phyloP scores from a whole-genome alignment of 495 filamentous ascomycete genomes.

The Penicillium psychrofluorescens region DNA sequence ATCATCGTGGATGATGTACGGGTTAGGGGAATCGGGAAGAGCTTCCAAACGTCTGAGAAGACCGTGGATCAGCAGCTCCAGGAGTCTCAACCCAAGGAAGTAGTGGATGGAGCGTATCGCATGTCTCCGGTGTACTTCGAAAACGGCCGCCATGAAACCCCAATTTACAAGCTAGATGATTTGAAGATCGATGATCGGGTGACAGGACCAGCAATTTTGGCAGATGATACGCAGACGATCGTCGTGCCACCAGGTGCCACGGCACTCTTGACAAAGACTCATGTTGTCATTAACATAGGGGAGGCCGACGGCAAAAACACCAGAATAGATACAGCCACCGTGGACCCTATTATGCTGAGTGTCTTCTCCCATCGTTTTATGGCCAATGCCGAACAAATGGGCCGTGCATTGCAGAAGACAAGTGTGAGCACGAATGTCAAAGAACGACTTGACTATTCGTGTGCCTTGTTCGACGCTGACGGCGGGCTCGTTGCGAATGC shows the following conservation, averaged over 20 bases:
- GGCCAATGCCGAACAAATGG: conserved; percentile 41
- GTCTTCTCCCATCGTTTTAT: conserved; percentile 42
- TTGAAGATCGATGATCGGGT: conserved; percentile 64
- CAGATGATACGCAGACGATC: conserved; percentile 90
- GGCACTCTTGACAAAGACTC: conserved; percentile 18
- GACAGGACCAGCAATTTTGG: conserved; percentile 77
- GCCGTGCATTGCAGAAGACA: conserved; percentile 33
- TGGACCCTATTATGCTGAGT: conserved; percentile 75
- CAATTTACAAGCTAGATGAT: conserved; percentile 74
- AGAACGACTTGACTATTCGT: conserved; percentile 37
- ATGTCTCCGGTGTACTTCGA: conserved; percentile 33
- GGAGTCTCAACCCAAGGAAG: conserved; percentile 44
- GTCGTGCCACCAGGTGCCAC: conserved; percentile 75
- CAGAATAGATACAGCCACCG: conserved; percentile 18
- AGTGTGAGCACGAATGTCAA: conserved; percentile 36
- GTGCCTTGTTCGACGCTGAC: conserved; percentile 32
- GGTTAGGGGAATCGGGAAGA: conserved; percentile 72
- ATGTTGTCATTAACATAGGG: conserved; percentile 24
- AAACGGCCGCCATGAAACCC: conserved; percentile 62
- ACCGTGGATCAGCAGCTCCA: conserved; percentile 81
- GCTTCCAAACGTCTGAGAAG: conserved; percentile 56
- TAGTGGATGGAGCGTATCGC: conserved; percentile 23
- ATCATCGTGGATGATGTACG: conserved; percentile 92
- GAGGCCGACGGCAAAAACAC: conserved; percentile 37
- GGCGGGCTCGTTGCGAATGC: conserved; percentile 51